Evolutionary conservation across 495 filamentous ascomycete species (phyloP), one percentile per base, ranked within the genome.

Genomic region (Pyrenula aspistea): DNA sequence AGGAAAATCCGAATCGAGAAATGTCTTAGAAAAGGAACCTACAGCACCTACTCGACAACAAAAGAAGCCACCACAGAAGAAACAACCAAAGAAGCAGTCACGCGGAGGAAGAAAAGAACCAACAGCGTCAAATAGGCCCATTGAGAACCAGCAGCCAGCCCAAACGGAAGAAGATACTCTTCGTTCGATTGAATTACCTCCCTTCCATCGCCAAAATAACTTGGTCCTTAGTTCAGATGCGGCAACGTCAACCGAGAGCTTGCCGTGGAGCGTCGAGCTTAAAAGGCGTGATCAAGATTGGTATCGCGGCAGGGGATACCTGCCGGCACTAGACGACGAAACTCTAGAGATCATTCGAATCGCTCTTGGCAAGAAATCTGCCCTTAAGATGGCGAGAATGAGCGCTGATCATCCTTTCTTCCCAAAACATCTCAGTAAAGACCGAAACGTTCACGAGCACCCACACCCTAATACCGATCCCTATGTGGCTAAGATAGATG

Each of bases 291-390:
- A 58, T 31, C 53, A 58, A 58, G 25, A 25, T 12, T 60, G 53
- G 8, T 51, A 60, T n/a, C 55, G 56, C 24, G 49, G 53, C 12
- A 53, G 56, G 50, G 58, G 58, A 15, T 58, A 60, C 24, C 24
- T 60, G 51, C 58, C 58, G 15, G 50, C 58, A 22, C 23, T 58
- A 15, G 56, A 59, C 10, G 58, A 60, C 25, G 58, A 60, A 36
- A 20, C 56, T 25, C 19, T 49, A 51, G 49, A 23, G 19, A 25
- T 58, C n/a, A 55, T 60, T 11, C 49, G 31, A 24, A 51, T 60
- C 25, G 53, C 58, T 15, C 1, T 10, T 22, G 15, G 57, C 22
- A 49, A 48, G 15, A 15, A n/a, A 15, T 42, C 12, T 1, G 58
- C 56, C 20, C 15, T 36, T 22, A 12, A 24, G 10, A 53, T 22